Conservation (phyloP, 441 rosid genomes). For the Rhodomyrtus psidioides region DNA sequence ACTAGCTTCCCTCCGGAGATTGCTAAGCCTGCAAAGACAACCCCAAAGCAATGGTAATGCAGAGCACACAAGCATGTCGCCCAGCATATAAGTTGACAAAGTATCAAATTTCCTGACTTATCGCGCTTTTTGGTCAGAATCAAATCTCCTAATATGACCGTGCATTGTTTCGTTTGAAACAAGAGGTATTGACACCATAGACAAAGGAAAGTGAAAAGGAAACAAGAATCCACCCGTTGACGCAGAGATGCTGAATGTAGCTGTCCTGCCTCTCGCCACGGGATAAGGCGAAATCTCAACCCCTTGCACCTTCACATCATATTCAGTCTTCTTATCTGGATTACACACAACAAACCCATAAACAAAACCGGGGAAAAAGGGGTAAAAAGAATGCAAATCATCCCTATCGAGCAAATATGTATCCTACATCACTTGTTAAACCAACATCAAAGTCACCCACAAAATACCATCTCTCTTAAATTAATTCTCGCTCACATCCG, state of each 20-base stretch:
- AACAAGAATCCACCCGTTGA: slow-evolving; percentile 36
- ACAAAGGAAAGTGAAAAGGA: background rate
- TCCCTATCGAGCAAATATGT: background rate
- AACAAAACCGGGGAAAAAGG: background rate
- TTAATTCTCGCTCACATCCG: background rate
- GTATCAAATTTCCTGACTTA: background rate
- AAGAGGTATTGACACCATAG: background rate
- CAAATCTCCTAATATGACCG: background rate
- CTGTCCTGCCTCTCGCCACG: slow-evolving; percentile 47
- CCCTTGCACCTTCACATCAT: slow-evolving; percentile 61
- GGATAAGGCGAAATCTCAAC: slow-evolving; percentile 76
- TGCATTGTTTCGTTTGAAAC: background rate
- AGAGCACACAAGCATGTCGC: background rate
- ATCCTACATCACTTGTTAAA: background rate
- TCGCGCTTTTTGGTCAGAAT: background rate
- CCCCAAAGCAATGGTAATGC: background rate
- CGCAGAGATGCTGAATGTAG: slow-evolving; percentile 75
- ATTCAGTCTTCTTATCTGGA: slow-evolving; percentile 49
- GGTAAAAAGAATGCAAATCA: background rate
- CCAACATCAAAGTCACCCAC: background rate
- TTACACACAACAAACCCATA: background rate
- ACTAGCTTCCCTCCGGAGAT: slow-evolving; percentile 66
- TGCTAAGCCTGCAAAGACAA: slow-evolving; percentile 31
- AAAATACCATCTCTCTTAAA: background rate
- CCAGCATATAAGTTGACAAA: background rate